Base-by-base conservation (phyloP, 2,329 filamentous ascomycete species). In the Nigrospora sphaerica region DNA sequence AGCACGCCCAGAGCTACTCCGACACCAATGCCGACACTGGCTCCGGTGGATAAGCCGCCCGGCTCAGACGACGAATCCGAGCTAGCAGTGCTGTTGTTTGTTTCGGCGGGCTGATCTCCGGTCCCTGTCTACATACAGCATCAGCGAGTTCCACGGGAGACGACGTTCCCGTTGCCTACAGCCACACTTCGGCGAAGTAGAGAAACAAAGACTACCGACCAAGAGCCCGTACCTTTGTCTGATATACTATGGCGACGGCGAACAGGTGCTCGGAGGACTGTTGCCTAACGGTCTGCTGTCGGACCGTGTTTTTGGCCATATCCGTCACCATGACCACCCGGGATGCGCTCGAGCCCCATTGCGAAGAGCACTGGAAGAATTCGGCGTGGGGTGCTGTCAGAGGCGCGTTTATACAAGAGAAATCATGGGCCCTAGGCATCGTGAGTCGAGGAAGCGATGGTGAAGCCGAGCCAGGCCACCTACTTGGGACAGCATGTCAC, bases 401-500 rank as follows among this genome's bases (percentile, higher is more conserved):
- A 14, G 40, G 17, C 17, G 19, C 40, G 3, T 17, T 13, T 11
- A 42, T 14, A 33, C 40, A 42, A 5, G 31, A 19, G 17, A 42
- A 42, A 4, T 12, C 23, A 32, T n/a, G 32, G 32, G 16, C 40
- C 34, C 17, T 23, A 10, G 4, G 23, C 2, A 7, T 28, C 19
- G 23, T 28, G 23, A 28, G 23, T 10, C 23, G 23, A 28, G 6
- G 23, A 6, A 28, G 23, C 23, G 6, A 9, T 10, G 5, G 23
- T 10, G 23, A 28, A 28, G 5, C 23, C 23, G 23, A 28, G 23
- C 23, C 23, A 6, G 10, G 40, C 19, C 31, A 40, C 51, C 14
- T 52, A 54, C 47, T 46, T 49, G 33, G 57, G 57, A 43, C 57
- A 59, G 17, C 57, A 59, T 14, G 56, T 58, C 28, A 58, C 52